Conservation (phyloP, 2,329 filamentous ascomycete species). For the Botrytis byssoidea region DNA sequence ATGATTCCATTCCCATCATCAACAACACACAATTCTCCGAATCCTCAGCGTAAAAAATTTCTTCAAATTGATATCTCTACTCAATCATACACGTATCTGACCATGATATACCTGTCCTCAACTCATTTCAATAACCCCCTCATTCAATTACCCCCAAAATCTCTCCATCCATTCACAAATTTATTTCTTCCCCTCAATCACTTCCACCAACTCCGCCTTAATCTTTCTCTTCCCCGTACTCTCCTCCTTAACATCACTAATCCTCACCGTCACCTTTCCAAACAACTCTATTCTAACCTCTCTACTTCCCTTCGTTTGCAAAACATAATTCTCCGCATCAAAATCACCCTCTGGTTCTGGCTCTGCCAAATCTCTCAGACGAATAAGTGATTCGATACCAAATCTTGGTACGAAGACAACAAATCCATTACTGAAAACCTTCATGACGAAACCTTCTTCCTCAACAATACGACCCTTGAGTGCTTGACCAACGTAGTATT, state of each 20-base stretch:
- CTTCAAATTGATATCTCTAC: slow-evolving; percentile 10
- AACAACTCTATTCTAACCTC: slow-evolving; percentile 75
- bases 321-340: slow-evolving; percentile 80
- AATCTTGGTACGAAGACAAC: slow-evolving; percentile 95
- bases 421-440: slow-evolving; percentile 95
- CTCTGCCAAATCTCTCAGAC: slow-evolving; percentile 77
- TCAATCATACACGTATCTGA: not conserved
- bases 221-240: slow-evolving; percentile 93
- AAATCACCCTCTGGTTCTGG: slow-evolving; percentile 78
- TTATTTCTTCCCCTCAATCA: not conserved
- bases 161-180: not conserved
- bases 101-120: not conserved
- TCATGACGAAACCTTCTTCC: slow-evolving; percentile 95
- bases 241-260: slow-evolving; percentile 91
- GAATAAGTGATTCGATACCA: slow-evolving; percentile 89
- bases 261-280: slow-evolving; percentile 83
- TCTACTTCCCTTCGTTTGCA: slow-evolving; percentile 59
- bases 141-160: too few species aligned
- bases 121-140: not conserved
- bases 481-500: slow-evolving; percentile 97
- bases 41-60: not conserved
- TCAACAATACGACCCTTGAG: slow-evolving; percentile 74
- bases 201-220: slow-evolving; percentile 64
- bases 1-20: not conserved
- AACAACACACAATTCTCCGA: not conserved